Conservation (phyloP, 2,329 filamentous ascomycete species). For the Fusarium globosum region DNA sequence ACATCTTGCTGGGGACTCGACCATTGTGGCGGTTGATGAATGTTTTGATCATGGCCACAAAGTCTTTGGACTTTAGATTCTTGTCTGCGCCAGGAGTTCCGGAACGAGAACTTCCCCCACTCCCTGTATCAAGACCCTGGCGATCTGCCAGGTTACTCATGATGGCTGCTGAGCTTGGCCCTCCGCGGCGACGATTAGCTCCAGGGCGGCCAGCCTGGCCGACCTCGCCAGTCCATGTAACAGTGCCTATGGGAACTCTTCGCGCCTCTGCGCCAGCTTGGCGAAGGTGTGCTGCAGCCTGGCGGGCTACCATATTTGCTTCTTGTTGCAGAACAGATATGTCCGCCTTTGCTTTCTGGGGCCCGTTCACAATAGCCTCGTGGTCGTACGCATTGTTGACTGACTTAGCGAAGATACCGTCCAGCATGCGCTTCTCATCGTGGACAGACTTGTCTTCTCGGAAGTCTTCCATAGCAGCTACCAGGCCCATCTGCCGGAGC, state of each 20-base stretch:
- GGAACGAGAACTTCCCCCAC: slow-evolving; percentile 59
- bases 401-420: slow-evolving; percentile 87
- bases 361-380: slow-evolving; percentile 87
- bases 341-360: slow-evolving; percentile 77
- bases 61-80: slow-evolving; percentile 67
- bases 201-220: slow-evolving; percentile 80
- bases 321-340: slow-evolving; percentile 82
- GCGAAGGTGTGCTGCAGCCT: slow-evolving; percentile 81
- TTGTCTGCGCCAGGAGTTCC: slow-evolving; percentile 55
- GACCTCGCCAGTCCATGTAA: slow-evolving; percentile 92
- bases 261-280: slow-evolving; percentile 78
- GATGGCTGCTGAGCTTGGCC: slow-evolving; percentile 65
- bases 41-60: slow-evolving; percentile 77
- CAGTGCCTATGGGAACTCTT: slow-evolving; percentile 80
- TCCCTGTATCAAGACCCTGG: slow-evolving; percentile 61
- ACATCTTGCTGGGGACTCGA: slow-evolving; percentile 81
- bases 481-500: slow-evolving; percentile 66
- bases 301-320: slow-evolving; percentile 80
- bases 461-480: slow-evolving; percentile 74
- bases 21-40: slow-evolving; percentile 85
- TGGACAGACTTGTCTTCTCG: slow-evolving; percentile 62
- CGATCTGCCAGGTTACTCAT: slow-evolving; percentile 68
- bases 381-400: slow-evolving; percentile 95
- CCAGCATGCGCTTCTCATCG: slow-evolving; percentile 82
- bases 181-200: slow-evolving; percentile 61